Conservation (phyloP, 2,329 filamentous ascomycete genomes). For the Cladosporium oxysporum region DNA sequence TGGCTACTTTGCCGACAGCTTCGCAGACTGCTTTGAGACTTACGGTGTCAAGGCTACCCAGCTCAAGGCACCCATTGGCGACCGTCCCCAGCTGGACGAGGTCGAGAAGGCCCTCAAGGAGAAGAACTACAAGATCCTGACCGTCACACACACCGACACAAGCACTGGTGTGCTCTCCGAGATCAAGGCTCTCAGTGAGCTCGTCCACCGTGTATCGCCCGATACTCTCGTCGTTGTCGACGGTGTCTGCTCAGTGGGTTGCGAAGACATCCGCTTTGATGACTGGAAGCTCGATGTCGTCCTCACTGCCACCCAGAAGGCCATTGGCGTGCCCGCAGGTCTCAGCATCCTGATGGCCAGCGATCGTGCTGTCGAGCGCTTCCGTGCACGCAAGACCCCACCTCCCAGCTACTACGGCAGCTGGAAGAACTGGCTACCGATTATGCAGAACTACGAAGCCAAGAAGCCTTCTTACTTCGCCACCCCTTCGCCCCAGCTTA, state of each 20-base stretch:
- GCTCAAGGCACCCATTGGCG: conserved; percentile 84
- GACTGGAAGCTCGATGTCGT: conserved; percentile 92
- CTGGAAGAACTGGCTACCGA: conserved; percentile 94
- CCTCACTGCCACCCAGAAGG: conserved; percentile 93
- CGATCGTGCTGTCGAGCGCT: conserved; percentile 77
- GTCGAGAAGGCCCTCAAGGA: conserved; percentile 85
- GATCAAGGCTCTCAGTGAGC: conserved; percentile 77
- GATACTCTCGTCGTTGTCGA: conserved; percentile 91
- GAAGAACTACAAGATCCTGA: conserved; percentile 92
- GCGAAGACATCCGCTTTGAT: conserved; percentile 94
- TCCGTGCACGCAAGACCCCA: conserved; percentile 77
- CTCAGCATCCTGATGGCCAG: conserved; percentile 94
- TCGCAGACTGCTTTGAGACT: conserved; percentile 85
- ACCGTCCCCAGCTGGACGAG: conserved; percentile 80
- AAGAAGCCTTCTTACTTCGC: conserved; percentile 98
- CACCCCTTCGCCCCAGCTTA: conserved; percentile 89
- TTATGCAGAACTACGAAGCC: conserved; percentile 99
- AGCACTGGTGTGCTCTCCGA: conserved; percentile 95
- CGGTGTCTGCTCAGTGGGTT: conserved; percentile 94
- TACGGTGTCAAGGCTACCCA: conserved; percentile 91
- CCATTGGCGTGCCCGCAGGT: conserved; percentile 91
- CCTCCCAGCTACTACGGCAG: conserved; percentile 91
- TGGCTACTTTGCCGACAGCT: conserved; percentile 95
- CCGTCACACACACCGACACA: conserved; percentile 95
- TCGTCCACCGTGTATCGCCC: conserved; percentile 83